Evolutionary conservation across 2,329 filamentous ascomycete species (phyloP), one percentile per base, ranked within the genome.

Genomic region (Colletotrichum liriopes): DNA sequence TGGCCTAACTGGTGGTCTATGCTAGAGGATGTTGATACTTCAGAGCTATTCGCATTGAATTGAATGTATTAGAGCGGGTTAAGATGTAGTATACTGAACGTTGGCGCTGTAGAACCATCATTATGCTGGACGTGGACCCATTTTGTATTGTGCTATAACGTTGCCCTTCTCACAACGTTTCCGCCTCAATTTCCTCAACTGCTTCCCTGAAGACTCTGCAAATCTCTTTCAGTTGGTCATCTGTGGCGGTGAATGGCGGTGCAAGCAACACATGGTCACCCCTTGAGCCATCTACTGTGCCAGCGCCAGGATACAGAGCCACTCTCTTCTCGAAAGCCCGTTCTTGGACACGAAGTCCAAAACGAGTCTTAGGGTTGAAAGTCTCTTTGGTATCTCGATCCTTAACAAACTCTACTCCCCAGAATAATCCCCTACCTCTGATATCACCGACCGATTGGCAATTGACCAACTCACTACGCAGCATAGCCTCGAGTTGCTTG

Each of bases 221-320:
- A 29, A 72, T 60, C 29, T 41, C 9, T 8, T 9, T 14, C 23
- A 73, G 8, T 43, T 72, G 35, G 23, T 68, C 65, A 7, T 74
- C 67, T 1, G 86, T 90, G 29, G 92, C 85, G 55, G 89, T 94
- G 80, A 91, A 94, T 0, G 93, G 87, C 6, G 93, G 93, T 1
- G 92, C 88, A 14, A 95, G 77, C 35, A 95, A 85, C 45, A 94
- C 83, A 79, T 94, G 92, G 77, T 95, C 93, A 12, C 93, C 93
- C 1, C 78, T 78, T 1, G 87, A 84, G 55, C 93, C 86, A 75
- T 87, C 90, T 0, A 84, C 88, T 0, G 90, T 90, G 1, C 92
- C 92, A 0, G 83, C 82, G 0, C 91, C 91, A 1, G 90, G 90
- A 77, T 94, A 74, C 20, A 75, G 18, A 3, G 71, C 73, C 12